Conservation (phyloP, 495 filamentous ascomycete genomes). For the Copromyces sp. region DNA sequence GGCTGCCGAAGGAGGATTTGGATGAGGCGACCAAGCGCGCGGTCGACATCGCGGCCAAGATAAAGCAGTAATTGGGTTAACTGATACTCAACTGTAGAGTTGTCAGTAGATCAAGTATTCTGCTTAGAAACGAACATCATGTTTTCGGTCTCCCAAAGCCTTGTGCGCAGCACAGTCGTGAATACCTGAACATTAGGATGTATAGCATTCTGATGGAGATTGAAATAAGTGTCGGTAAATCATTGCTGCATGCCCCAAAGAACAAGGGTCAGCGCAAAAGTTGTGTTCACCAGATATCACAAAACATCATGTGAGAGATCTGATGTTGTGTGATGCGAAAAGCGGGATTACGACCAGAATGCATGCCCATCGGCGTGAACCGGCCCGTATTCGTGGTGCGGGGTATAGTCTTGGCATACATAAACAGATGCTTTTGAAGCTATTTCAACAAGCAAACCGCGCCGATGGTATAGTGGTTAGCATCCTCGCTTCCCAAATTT, state of each 20-base stretch:
- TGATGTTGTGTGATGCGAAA: background rate
- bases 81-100: background rate
- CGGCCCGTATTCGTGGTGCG: background rate
- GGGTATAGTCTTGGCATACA: background rate
- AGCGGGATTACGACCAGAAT: background rate
- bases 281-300: background rate
- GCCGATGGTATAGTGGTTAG: conserved; percentile 1
- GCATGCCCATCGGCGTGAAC: background rate
- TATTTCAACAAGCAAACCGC: background rate
- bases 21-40: conserved; percentile 42
- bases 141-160: background rate
- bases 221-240: background rate
- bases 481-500: background rate
- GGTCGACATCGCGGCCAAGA: conserved; percentile 19
- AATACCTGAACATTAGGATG: background rate
- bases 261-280: background rate
- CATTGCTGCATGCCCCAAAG: background rate
- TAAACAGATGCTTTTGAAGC: background rate
- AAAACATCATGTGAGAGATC: background rate
- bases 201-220: background rate
- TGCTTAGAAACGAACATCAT: background rate
- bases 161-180: background rate
- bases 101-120: background rate
- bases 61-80: background rate
- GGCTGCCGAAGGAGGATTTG: conserved; percentile 48